phyloP scores from a whole-genome alignment of 306 rosid species.

The Malus fusca region DNA sequence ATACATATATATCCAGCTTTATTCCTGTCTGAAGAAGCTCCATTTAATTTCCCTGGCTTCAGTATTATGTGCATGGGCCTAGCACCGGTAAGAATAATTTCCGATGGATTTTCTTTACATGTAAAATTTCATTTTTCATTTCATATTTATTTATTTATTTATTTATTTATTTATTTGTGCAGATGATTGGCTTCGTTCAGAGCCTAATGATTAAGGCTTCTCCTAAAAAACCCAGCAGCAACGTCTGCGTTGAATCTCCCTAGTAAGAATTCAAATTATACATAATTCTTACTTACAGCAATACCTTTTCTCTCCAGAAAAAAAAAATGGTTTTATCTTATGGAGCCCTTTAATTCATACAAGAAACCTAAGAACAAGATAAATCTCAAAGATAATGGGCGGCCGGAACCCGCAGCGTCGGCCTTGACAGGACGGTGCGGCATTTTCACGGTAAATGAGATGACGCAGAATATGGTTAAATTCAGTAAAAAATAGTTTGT shows the following conservation, averaged over 20 bases:
- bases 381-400: neutral
- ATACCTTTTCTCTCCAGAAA: neutral
- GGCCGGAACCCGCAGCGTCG: neutral
- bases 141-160: neutral
- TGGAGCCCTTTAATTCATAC: neutral
- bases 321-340: neutral
- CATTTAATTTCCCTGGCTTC: slow-evolving; percentile 83
- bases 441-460: neutral
- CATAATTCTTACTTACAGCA: neutral
- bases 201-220: slow-evolving; percentile 44
- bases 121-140: neutral
- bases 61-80: slow-evolving; percentile 65
- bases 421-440: neutral
- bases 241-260: slow-evolving; percentile 32
- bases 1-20: slow-evolving; percentile 39
- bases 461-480: neutral
- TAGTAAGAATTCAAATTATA: neutral
- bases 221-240: slow-evolving; percentile 22
- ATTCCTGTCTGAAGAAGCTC: slow-evolving; percentile 77
- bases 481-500: neutral
- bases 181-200: slow-evolving; percentile 61
- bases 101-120: neutral
- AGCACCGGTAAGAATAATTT: slow-evolving; percentile 34
- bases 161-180: slow-evolving; percentile 15
- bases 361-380: neutral